A percentile compares a stretch with the other conserved stretches of the same genome.
phyloP scores from a whole-genome alignment of 23 red algal species.

The Agarophyton chilense region DNA sequence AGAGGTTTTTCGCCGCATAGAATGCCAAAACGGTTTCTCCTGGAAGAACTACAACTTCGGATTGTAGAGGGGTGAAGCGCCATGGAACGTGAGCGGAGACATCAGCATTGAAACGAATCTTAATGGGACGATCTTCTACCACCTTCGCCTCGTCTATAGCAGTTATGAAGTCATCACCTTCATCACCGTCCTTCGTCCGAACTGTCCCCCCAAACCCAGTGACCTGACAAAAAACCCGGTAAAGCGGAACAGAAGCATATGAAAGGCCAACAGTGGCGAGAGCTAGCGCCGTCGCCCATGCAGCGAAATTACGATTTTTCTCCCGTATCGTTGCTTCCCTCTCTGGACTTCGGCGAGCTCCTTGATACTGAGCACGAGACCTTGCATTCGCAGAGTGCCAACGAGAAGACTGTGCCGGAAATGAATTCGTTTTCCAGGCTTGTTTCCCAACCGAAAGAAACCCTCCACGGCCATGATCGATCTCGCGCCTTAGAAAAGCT shows the following conservation, averaged over 20 bases:
- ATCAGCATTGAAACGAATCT: conserved; percentile 93
- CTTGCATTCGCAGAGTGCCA: background rate
- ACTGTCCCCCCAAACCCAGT: conserved; percentile 96
- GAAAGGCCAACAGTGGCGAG: conserved; percentile 80
- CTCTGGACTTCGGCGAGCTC: conserved; percentile 45
- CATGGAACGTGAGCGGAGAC: conserved; percentile 80
- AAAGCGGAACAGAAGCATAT: conserved; percentile 96
- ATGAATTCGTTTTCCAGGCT: too few relatives aligned
- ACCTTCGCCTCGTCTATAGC: conserved; percentile 65
- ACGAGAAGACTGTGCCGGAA: background rate
- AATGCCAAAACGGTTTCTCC: conserved; percentile 98
- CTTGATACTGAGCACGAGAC: background rate
- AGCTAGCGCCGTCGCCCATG: conserved; percentile 68
- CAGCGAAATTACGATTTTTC: conserved; percentile 68
- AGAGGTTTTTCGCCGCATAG: conserved; percentile 90
- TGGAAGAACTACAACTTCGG: conserved; percentile 73
- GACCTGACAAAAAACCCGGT: conserved; percentile 98
- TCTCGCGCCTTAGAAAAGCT: background rate
- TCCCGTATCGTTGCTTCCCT: conserved; percentile 65
- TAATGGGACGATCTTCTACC: conserved; percentile 76
- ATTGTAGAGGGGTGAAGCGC: conserved; percentile 87
- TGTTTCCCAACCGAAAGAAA: background rate
- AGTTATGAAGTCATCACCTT: conserved; percentile 65
- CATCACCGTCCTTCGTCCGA: conserved; percentile 35
- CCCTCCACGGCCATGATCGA: background rate